Conservation (phyloP, 352 stramenopile species). For the Pythium guiyangense region DNA sequence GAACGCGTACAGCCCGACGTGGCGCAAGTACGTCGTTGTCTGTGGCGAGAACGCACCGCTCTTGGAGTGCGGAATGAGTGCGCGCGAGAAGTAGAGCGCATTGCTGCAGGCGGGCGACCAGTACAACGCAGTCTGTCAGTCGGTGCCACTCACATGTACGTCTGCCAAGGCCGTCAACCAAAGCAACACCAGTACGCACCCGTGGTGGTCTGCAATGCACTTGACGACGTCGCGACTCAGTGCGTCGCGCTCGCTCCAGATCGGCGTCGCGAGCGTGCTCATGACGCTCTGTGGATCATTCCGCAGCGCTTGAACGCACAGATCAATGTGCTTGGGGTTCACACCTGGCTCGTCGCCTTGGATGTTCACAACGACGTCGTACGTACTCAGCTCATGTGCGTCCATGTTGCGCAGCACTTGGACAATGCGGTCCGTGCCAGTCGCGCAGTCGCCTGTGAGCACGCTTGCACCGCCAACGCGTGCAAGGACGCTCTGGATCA, state of each 20-base stretch:
- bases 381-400: conserved; percentile 31
- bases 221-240: conserved; percentile 72
- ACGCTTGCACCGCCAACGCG: conserved; percentile 39
- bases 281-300: conserved; percentile 49
- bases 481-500: conserved; percentile 44
- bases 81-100: conserved; percentile 82
- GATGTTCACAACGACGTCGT: conserved; percentile 82
- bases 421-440: conserved; percentile 74
- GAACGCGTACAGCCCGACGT: conserved; percentile 84
- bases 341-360: conserved; percentile 84
- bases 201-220: conserved; percentile 55
- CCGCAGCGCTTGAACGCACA: conserved; percentile 55
- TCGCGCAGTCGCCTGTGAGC: conserved; percentile 63
- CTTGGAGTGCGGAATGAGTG: conserved; percentile 77
- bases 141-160: too few species aligned
- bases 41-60: conserved; percentile 43
- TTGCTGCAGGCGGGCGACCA: conserved; percentile 41
- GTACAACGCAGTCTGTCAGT: background rate
- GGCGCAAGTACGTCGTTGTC: conserved; percentile 52
- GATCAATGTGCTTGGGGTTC: conserved; percentile 72
- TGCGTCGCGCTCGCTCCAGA: conserved; percentile 49
- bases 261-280: conserved; percentile 73
- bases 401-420: conserved; percentile 47
- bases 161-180: background rate
- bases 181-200: conserved; percentile 23